Percentiles rank a stretch among this genome's conserved stretches.
Conservation (phyloP, 805 yeast species). For the Lipomyces yamanashiensis region DNA sequence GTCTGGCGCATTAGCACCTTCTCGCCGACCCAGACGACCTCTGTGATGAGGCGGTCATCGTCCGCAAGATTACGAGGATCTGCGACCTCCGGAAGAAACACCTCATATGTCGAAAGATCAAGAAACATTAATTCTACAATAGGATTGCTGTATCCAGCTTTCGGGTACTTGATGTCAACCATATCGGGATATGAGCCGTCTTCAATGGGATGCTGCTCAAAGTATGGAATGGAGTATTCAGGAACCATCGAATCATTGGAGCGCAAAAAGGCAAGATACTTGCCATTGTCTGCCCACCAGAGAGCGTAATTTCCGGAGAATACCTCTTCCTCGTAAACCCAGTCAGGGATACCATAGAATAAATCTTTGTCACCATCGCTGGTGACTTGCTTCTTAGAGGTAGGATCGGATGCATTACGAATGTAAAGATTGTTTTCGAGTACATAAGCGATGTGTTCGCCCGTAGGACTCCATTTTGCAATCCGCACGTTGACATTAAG, state of each 20-base stretch:
- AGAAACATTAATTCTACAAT: conserved; percentile 58
- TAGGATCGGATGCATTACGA: conserved; percentile 49
- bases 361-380: conserved; percentile 66
- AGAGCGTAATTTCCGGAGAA: conserved; percentile 68
- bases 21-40: conserved; percentile 71
- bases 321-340: conserved; percentile 95
- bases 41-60: conserved; percentile 61
- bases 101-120: conserved; percentile 44
- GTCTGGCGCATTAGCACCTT: conserved; percentile 60
- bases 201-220: conserved; percentile 56
- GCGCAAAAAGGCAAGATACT: conserved; percentile 64
- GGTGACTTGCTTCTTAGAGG: conserved; percentile 57
- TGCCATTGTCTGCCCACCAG: conserved; percentile 87
- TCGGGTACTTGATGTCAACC: conserved; percentile 73
- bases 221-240: conserved; percentile 74
- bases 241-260: conserved; percentile 78
- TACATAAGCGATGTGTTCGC: conserved; percentile 67
- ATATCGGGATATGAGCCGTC: conserved; percentile 63
- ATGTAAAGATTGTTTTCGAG: conserved; percentile 71
- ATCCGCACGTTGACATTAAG: conserved; percentile 50
- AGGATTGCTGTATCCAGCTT: conserved; percentile 81
- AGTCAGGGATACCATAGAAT: conserved; percentile 88
- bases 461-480: conserved; percentile 77
- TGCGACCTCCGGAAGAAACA: conserved; percentile 47
- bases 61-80: conserved; percentile 49